Base-by-base conservation (phyloP, 345 rosid genomes). In the Arabis alpina region DNA sequence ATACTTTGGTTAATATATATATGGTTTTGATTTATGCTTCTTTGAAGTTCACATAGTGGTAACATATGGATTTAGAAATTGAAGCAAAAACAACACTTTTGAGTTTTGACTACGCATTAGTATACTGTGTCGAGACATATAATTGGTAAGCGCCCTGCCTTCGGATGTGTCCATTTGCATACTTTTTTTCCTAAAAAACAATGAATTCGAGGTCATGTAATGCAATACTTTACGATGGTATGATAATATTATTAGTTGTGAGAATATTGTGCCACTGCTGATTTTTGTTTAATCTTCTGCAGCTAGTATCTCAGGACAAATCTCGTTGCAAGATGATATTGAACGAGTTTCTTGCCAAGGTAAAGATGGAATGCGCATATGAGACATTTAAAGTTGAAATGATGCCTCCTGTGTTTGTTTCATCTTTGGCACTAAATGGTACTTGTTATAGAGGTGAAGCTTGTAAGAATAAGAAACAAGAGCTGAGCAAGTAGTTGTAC, bases 231-330 rank as follows among this genome's bases (percentile, higher is more conserved):
- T 15, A 10, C 30, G 14, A 27, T 45, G 23, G 23, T 19, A 19
- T 19, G 23, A 19, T 19, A 19, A 19, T 19, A 19, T 19, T 19
- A 19, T 19, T 44, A 45, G 23, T 19, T 19, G 23, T 24, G 12
- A 25, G 48, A 37, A 6, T 10, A 54, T 15, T 7, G 14, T 62
- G 8, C 3, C 44, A 28, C 30, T 10, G 37, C 11, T 51, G 15
- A 24, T 53, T 24, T 53, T 11, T 16, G 1, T 66, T 54, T 56
- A 30, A 19, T 40, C n/a, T 52, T 52, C 1, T 61, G 61, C 54
- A 71, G 75, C 16, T 71, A 3, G 68, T 71, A 13, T 28, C 3
- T 61, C 75, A 32, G 61, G 62, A 52, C 11, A 71, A 68, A 34
- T 7, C 47, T 3, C 68, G 44, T 3, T 61, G 62, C 68, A 61